These are phyloP conservation scores for Arctostaphylos glauca DNA, from an alignment of 148 eudicot species.

Conservation along the genomic window DNA sequence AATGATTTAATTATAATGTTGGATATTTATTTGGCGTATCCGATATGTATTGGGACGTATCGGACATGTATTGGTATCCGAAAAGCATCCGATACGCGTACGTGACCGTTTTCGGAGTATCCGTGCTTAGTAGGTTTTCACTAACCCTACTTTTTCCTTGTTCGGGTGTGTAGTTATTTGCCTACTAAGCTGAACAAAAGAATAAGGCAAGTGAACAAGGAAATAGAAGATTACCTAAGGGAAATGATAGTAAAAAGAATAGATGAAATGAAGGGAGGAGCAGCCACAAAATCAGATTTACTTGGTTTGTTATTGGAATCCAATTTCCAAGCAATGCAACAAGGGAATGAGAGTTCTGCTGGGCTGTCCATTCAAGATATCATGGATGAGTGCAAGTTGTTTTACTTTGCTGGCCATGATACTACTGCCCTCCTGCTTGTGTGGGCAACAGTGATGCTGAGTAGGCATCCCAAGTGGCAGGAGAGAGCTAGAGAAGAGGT, in stretches of 20 bases:
- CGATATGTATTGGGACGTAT: too few relatives aligned
- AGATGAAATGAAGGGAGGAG: neutral
- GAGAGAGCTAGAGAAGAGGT: neutral
- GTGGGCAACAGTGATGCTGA: neutral
- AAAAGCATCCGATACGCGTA: too few relatives aligned
- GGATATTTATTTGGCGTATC: too few relatives aligned
- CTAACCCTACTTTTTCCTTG: too few relatives aligned
- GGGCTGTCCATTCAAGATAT: neutral
- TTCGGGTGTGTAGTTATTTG: neutral
- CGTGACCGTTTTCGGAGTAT: too few relatives aligned
- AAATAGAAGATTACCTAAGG: neutral
- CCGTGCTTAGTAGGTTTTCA: too few relatives aligned
- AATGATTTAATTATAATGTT: too few relatives aligned
- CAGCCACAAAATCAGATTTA: neutral
- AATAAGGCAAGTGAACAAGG: neutral
- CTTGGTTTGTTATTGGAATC: neutral
- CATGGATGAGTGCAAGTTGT: neutral
- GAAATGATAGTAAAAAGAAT: neutral
- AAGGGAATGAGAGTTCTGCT: neutral
- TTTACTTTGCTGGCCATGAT: neutral
- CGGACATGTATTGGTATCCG: too few relatives aligned
- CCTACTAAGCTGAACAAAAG: neutral
- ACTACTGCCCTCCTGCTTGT: neutral
- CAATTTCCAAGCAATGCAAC: neutral
- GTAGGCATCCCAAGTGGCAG: neutral